Conservation (phyloP, 2,329 filamentous ascomycete genomes). For the Coleophoma crateriformis region DNA sequence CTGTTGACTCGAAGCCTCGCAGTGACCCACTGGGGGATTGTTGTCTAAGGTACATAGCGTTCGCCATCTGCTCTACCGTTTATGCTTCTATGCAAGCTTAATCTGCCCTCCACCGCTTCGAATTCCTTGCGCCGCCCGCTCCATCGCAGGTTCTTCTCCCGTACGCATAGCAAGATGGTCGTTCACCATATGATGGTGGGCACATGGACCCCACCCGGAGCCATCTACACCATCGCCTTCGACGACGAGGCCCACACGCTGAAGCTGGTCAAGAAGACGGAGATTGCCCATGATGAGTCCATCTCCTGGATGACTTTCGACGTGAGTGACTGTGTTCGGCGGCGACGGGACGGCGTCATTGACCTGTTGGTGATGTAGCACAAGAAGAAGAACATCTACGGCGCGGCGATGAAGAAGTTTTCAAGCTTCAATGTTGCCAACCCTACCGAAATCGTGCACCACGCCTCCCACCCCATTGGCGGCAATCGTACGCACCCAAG, state of each 20-base stretch:
- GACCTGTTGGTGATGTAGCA: slow-evolving; percentile 45
- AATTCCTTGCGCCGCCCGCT: neutral
- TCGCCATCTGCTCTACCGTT: no score
- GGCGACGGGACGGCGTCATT: neutral
- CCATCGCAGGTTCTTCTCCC: neutral
- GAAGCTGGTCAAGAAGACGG: slow-evolving; percentile 71
- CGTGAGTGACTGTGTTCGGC: slow-evolving; percentile 42
- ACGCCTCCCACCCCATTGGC: slow-evolving; percentile 68
- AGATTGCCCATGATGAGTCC: slow-evolving; percentile 76
- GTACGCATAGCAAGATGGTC: slow-evolving; percentile 43
- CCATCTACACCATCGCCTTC: slow-evolving; percentile 85
- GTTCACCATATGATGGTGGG: slow-evolving; percentile 89
- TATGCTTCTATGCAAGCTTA: no score
- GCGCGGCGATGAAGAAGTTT: slow-evolving; percentile 92
- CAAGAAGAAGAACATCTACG: slow-evolving; percentile 77
- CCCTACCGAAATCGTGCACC: slow-evolving; percentile 70
- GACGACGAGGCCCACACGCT: slow-evolving; percentile 75
- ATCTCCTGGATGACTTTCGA: slow-evolving; percentile 94
- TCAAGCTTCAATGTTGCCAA: slow-evolving; percentile 72
- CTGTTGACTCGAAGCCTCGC: no score
- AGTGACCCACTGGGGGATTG: no score
- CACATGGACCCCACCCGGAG: slow-evolving; percentile 84
- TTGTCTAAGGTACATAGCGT: no score
- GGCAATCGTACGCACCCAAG: slow-evolving; percentile 57
- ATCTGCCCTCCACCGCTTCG: no score